These are phyloP conservation scores for Chlorella sp. DNA, from an alignment of 139 green algal genomes.

Conservation along the genomic window DNA sequence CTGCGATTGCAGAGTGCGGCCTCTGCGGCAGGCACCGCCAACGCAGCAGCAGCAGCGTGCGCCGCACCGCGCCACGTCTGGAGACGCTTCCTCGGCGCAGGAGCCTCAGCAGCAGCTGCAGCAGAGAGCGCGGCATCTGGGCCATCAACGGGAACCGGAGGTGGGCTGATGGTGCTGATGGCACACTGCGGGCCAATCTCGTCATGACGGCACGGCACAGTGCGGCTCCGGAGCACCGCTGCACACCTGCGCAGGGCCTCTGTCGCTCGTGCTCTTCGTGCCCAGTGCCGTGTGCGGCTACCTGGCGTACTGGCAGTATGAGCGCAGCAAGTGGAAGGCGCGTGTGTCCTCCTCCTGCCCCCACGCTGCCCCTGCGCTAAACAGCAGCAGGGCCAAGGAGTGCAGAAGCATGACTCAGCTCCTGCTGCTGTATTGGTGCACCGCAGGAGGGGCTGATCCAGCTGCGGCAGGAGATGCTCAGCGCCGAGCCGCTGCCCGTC, in stretches of 20 bases:
- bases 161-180: too few species aligned
- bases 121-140: neutral
- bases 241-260: neutral
- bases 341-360: neutral
- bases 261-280: conserved; percentile 4
- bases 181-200: neutral
- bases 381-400: neutral
- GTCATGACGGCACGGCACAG: neutral
- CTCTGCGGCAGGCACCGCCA: too few species aligned
- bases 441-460: conserved; percentile 14
- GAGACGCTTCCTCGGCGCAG: too few species aligned
- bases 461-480: neutral
- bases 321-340: conserved; percentile 15
- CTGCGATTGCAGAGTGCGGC: too few species aligned
- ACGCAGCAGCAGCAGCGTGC: too few species aligned
- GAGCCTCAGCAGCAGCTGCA: too few species aligned
- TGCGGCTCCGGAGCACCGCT: neutral
- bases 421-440: neutral
- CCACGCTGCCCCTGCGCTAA: neutral
- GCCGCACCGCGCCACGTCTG: too few species aligned
- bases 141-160: too few species aligned
- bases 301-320: conserved; percentile 21
- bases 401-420: neutral
- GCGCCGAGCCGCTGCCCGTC: neutral
- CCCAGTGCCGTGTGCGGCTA: conserved; percentile 13